Conservation (phyloP, 495 filamentous ascomycete species). For the Aspergillus cristatus region DNA sequence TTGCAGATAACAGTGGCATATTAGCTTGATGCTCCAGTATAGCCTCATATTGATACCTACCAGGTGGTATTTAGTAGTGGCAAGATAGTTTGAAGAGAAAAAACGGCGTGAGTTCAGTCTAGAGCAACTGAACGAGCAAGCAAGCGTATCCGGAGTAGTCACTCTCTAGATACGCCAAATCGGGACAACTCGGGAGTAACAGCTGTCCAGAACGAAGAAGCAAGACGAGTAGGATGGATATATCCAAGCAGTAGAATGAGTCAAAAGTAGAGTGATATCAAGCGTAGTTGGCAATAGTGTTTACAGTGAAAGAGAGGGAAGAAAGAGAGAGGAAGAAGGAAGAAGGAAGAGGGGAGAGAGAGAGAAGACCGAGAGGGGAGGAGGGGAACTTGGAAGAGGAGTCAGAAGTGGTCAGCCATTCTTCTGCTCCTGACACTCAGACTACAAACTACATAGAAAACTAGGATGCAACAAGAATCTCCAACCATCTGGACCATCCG, state of each 20-base stretch:
- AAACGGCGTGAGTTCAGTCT: background rate
- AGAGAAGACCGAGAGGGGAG: slow-evolving; percentile 14
- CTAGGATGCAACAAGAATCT: too few relatives aligned
- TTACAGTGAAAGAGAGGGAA: slow-evolving; percentile 1
- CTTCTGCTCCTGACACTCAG: too few relatives aligned
- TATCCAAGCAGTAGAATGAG: background rate
- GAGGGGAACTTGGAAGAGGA: slow-evolving; percentile 14
- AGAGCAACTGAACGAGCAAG: background rate
- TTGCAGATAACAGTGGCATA: background rate
- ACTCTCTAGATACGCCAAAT: background rate
- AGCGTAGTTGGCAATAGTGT: background rate
- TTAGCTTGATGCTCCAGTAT: background rate
- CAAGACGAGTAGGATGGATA: too few relatives aligned
- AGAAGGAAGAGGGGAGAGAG: slow-evolving; percentile 7
- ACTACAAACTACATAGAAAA: too few relatives aligned
- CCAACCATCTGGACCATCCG: background rate
- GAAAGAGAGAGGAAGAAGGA: slow-evolving; percentile 8
- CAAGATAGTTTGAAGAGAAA: background rate
- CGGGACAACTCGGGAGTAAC: background rate
- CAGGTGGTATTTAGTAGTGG: too few relatives aligned
- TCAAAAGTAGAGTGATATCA: background rate
- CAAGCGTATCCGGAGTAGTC: background rate
- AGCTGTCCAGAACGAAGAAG: background rate
- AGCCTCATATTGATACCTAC: too few relatives aligned
- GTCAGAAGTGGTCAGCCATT: too few relatives aligned